Percentiles rank a stretch among this genome's conserved stretches.
Conservation (phyloP, 306 rosid species). For the Corylus americana region DNA sequence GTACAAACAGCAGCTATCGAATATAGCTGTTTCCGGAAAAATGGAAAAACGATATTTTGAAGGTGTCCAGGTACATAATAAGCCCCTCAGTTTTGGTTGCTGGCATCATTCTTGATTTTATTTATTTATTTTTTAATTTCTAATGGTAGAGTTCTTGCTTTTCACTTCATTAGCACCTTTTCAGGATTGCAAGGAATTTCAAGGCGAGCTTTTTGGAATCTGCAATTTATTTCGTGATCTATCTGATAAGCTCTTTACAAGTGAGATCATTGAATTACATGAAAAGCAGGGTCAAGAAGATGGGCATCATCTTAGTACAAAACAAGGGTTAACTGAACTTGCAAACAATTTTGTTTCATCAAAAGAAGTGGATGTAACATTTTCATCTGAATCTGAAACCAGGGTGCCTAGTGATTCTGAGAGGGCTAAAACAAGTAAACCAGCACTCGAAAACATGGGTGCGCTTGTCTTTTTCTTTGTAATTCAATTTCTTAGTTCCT, state of each 20-base stretch:
- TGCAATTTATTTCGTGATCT: conserved; percentile 87
- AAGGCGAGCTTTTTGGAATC: conserved; percentile 94
- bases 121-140: not conserved
- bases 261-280: conserved; percentile 71
- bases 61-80: conserved; percentile 81
- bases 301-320: conserved; percentile 9
- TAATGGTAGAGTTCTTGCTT: not conserved
- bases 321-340: conserved; percentile 26
- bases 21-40: conserved; percentile 91
- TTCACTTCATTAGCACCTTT: conserved; percentile 13
- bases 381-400: conserved; percentile 40
- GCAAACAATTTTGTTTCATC: conserved; percentile 29
- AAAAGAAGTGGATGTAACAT: conserved; percentile 33
- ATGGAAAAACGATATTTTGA: conserved; percentile 93
- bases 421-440: conserved; percentile 39
- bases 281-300: conserved; percentile 38
- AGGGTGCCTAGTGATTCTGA: conserved; percentile 28
- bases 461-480: conserved; percentile 23
- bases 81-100: conserved; percentile 17
- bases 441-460: conserved; percentile 73
- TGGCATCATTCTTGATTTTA: not conserved
- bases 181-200: conserved; percentile 90
- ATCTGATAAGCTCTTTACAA: conserved; percentile 81
- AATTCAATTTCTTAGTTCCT: conserved; percentile 7
- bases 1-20: conserved; percentile 92